A percentile compares a stretch with the other conserved stretches of the same genome.
Conservation (phyloP, 225 moss, liverwort and hornwort species). For the Marchantia paleacea region DNA sequence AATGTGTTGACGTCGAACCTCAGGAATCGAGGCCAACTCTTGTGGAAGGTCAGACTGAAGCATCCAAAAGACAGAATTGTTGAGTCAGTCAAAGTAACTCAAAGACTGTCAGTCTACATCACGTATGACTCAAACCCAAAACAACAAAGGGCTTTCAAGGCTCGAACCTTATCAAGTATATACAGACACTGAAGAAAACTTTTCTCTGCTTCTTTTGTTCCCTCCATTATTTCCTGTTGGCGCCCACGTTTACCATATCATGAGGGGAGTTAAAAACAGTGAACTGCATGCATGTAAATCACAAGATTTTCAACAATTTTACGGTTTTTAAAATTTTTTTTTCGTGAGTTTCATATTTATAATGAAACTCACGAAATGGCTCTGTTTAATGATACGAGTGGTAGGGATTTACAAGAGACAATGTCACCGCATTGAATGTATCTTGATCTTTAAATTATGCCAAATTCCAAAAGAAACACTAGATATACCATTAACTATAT, state of each 20-base stretch:
- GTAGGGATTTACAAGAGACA: too few species aligned
- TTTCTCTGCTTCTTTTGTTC: conserved; percentile 59
- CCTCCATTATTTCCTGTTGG: conserved; percentile 49
- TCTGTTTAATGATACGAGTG: too few species aligned
- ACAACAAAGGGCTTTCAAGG: not conserved
- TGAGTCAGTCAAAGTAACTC: too few species aligned
- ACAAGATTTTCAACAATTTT: too few species aligned
- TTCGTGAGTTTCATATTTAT: too few species aligned
- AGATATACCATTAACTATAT: too few species aligned
- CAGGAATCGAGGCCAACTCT: conserved; percentile 62
- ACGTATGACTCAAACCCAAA: not conserved
- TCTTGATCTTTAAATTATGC: too few species aligned
- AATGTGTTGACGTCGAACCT: conserved; percentile 66
- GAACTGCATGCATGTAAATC: too few species aligned
- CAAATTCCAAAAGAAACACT: too few species aligned
- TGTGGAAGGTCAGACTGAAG: conserved; percentile 65
- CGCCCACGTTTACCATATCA: not conserved
- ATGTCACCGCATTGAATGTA: too few species aligned
- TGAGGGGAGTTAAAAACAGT: not conserved
- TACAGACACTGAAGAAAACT: conserved; percentile 63
- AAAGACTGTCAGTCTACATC: not conserved
- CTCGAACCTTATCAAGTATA: conserved; percentile 59
- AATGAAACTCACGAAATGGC: too few species aligned
- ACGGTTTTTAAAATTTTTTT: too few species aligned
- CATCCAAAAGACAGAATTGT: conserved; percentile 6